Percentiles rank a stretch among this genome's conserved stretches.
phyloP scores from a whole-genome alignment of 1,284 basidiomycete species.

The Fomitopsis betulina region DNA sequence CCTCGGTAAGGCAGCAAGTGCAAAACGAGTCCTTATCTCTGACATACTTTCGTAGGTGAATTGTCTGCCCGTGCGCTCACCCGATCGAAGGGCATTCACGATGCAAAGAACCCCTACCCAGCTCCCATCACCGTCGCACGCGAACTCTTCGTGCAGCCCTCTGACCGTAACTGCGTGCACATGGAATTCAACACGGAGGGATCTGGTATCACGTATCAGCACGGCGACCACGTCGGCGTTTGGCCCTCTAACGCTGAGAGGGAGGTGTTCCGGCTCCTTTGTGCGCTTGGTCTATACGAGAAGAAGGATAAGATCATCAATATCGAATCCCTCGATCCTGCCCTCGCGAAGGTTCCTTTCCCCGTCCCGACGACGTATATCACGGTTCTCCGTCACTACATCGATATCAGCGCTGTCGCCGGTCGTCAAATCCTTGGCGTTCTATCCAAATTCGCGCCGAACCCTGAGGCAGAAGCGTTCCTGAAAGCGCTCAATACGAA shows the following conservation, averaged over 20 bases:
- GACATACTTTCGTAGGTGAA: slow-evolving; percentile 52
- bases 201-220: slow-evolving; percentile 97
- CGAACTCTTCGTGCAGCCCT: slow-evolving; percentile 78
- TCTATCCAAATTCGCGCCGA: slow-evolving; percentile 87
- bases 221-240: slow-evolving; percentile 95
- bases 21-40: not conserved
- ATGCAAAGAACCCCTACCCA: slow-evolving; percentile 95
- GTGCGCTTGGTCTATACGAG: slow-evolving; percentile 77
- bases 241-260: slow-evolving; percentile 95
- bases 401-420: slow-evolving; percentile 91
- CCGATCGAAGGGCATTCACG: slow-evolving; percentile 89
- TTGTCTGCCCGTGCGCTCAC: slow-evolving; percentile 88
- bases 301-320: slow-evolving; percentile 82
- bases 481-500: slow-evolving; percentile 79
- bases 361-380: slow-evolving; percentile 94
- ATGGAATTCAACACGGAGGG: slow-evolving; percentile 94
- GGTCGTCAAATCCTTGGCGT: slow-evolving; percentile 91
- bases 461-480: slow-evolving; percentile 68
- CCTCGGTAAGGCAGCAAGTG: slow-evolving; percentile 54
- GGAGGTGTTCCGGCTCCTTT: slow-evolving; percentile 88
- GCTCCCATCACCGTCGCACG: slow-evolving; percentile 75
- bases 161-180: slow-evolving; percentile 92
- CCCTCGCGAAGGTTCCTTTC: slow-evolving; percentile 98
- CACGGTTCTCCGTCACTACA: slow-evolving; percentile 93
- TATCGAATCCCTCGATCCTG: slow-evolving; percentile 95